Base-by-base conservation (phyloP, 2,329 filamentous ascomycete genomes). In the Grosmannia serpens region DNA sequence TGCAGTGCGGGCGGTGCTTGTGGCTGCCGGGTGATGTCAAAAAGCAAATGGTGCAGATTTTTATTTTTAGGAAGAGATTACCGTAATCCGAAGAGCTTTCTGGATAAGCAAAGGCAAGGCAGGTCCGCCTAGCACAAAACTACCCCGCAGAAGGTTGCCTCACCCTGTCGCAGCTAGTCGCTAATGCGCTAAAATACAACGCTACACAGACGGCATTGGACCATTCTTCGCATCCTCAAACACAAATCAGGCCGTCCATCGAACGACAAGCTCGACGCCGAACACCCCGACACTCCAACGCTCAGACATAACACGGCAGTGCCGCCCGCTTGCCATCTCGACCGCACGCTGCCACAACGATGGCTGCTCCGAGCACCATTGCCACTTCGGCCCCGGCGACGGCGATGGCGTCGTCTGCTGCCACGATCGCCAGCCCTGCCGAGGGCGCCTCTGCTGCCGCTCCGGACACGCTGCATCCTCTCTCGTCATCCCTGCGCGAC, bases 401-500 rank as follows among this genome's bases (percentile, higher is more conserved):
- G 17, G 13, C 47, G 7, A 50, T 22, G 13, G 24, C 47, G 24
- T 50, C 47, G 11, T 29, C 49, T 7, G 26, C 49, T 31, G 17
- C 49, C 27, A 51, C 49, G 1, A 9, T 13, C 15, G 7, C 4
- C 31, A 38, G 13, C 29, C 27, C 20, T n/a, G 17, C 31, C 51
- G n/a, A 29, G 22, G 20, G 10, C 9, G 17, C 27, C 20, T 4
- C 38, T 53, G 20, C 51, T 20, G 20, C 27, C 2, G 24, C 15
- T 17, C 11, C 53, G 13, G 10, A 3, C 8, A 38, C n/a, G 33
- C n/a, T 4, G 9, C 33, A 26, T 17, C 33, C 20, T 41, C n/a
- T 22, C 53, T 24, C 33, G 27, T 17, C 51, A 8, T 27, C 53
- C 65, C 73, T 83, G 31, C 81, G 77, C 66, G 73, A 81, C 65